These are phyloP conservation scores for Aspergillus sparsus DNA, from an alignment of 495 filamentous ascomycete species.

Conservation along the genomic window DNA sequence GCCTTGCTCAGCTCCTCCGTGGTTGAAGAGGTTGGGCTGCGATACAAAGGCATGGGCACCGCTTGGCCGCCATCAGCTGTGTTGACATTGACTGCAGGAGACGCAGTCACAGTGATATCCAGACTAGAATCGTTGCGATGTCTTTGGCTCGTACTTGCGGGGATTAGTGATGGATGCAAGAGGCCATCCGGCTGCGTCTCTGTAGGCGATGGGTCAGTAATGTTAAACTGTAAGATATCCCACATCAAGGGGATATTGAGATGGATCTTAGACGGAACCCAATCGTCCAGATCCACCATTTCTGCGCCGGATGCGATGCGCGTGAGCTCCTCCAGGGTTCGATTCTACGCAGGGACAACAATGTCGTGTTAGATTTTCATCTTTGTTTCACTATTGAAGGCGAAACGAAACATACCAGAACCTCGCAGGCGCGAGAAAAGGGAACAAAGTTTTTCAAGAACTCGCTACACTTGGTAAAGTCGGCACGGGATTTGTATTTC, in stretches of 20 bases:
- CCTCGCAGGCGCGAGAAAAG: conserved; percentile 42
- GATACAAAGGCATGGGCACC: conserved; percentile 37
- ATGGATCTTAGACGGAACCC: conserved; percentile 49
- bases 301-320: conserved; percentile 47
- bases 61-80: conserved; percentile 47
- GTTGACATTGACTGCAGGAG: conserved; percentile 46
- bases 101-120: conserved; percentile 48
- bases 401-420: conserved; percentile 31
- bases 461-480: conserved; percentile 46
- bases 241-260: conserved; percentile 55
- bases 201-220: conserved; percentile 18
- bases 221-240: conserved; percentile 48
- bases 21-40: conserved; percentile 27
- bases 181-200: conserved; percentile 30
- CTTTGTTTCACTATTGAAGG: background rate
- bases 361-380: too few relatives aligned
- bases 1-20: conserved; percentile 28
- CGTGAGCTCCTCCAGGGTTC: conserved; percentile 44
- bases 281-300: conserved; percentile 42
- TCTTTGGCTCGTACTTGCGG: conserved; percentile 17
- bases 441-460: conserved; percentile 44
- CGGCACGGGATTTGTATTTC: conserved; percentile 48
- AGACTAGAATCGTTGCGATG: conserved; percentile 31
- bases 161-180: conserved; percentile 37
- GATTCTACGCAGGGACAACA: conserved; percentile 28